A percentile compares a stretch with the other conserved stretches of the same genome.
Evolutionary conservation across 768 basidiomycete genomes (phyloP).

Genomic region (Russula brevipes): DNA sequence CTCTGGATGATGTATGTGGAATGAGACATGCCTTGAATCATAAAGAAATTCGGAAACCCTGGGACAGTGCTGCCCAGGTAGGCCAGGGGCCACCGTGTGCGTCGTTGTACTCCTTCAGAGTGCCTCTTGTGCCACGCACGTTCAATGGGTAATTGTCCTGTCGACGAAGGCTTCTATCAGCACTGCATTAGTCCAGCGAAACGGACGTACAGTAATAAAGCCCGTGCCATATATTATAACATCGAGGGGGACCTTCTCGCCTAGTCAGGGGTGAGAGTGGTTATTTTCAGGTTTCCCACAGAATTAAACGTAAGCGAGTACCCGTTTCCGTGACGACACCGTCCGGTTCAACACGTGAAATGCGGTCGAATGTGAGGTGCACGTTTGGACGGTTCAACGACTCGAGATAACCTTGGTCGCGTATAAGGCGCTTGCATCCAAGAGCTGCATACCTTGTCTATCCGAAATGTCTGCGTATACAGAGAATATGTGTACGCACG

Average conservation of each 20-base stretch:
- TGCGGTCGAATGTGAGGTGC: conserved; percentile 43
- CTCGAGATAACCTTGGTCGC: conserved; percentile 53
- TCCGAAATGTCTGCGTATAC: neutral
- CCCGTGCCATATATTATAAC: conserved; percentile 54
- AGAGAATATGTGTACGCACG: conserved; percentile 32
- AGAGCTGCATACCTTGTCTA: conserved; percentile 34
- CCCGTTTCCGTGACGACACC: conserved; percentile 44
- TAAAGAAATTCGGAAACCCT: conserved; percentile 19
- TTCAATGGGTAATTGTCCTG: conserved; percentile 14
- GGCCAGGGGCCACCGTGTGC: conserved; percentile 45
- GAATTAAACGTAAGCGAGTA: conserved; percentile 13
- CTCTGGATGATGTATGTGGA: neutral
- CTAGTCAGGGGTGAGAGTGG: conserved; percentile 20
- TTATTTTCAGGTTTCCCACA: neutral
- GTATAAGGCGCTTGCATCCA: conserved; percentile 59
- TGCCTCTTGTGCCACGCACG: conserved; percentile 26
- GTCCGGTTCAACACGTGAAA: conserved; percentile 43
- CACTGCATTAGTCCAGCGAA: conserved; percentile 2
- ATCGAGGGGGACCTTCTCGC: conserved; percentile 45
- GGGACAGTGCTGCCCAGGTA: conserved; percentile 40
- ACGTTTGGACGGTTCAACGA: conserved; percentile 50
- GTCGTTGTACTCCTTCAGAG: conserved; percentile 42
- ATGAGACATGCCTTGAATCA: conserved; percentile 4
- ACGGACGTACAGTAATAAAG: conserved; percentile 39
- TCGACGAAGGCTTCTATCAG: neutral